Evolutionary conservation across 2,329 filamentous ascomycete species (phyloP).

Genomic region (Didymosphaeria variabile): DNA sequence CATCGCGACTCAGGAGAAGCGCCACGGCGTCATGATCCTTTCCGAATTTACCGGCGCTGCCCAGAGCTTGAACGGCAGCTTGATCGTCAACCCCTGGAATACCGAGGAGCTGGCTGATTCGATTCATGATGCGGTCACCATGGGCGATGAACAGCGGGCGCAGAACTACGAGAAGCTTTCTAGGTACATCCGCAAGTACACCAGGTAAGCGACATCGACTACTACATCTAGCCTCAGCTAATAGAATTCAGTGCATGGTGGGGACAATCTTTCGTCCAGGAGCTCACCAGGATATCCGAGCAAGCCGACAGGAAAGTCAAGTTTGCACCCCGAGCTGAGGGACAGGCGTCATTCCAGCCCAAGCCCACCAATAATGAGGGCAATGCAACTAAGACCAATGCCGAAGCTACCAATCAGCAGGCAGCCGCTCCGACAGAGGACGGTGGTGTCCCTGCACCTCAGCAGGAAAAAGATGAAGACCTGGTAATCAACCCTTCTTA

Average conservation of each 20-base stretch:
- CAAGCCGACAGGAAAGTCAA: constrained; percentile 60
- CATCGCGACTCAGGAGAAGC: constrained; percentile 89
- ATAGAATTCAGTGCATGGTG: constrained; percentile 76
- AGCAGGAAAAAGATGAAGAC: constrained; percentile 12
- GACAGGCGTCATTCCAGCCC: constrained; percentile 5
- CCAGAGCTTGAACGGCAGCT: constrained; percentile 89
- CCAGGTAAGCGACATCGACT: constrained; percentile 63
- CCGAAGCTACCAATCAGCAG: constrained; percentile 1
- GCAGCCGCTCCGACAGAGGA: neutral
- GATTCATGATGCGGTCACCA: constrained; percentile 95
- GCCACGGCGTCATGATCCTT: constrained; percentile 92
- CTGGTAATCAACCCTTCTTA: constrained; percentile 14
- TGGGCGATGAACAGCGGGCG: constrained; percentile 87
- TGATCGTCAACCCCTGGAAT: constrained; percentile 99
- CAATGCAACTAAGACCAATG: neutral
- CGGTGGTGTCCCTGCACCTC: neutral
- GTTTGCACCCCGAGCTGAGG: constrained; percentile 28
- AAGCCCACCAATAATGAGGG: neutral
- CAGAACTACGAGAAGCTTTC: constrained; percentile 91
- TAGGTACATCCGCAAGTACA: constrained; percentile 97
- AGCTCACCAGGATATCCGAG: constrained; percentile 70
- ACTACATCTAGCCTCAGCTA: constrained; percentile 22
- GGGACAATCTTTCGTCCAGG: constrained; percentile 89
- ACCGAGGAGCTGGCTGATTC: constrained; percentile 93
- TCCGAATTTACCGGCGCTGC: constrained; percentile 97